Evolutionary conservation across 345 rosid species (phyloP).

Genomic region (Corchorus olitorius): DNA sequence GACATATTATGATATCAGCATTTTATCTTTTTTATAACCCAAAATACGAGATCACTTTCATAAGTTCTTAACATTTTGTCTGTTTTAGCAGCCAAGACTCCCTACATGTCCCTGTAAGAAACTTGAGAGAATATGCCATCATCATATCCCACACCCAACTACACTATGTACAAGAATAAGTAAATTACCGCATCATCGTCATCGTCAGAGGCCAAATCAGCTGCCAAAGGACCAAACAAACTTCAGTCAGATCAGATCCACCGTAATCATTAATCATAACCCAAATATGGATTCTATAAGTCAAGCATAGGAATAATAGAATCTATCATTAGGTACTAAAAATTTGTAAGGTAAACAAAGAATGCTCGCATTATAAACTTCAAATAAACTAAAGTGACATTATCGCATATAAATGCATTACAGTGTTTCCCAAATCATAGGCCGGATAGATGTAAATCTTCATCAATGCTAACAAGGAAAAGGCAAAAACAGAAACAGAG

Average conservation of each 20-base stretch:
- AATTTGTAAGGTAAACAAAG: background rate
- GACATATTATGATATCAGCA: background rate
- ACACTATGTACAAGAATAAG: background rate
- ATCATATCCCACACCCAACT: background rate
- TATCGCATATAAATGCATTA: background rate
- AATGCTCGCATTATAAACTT: background rate
- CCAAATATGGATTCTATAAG: background rate
- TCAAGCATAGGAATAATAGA: background rate
- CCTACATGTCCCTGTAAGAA: background rate
- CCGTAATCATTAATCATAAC: background rate
- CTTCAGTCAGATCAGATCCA: conserved; percentile 29
- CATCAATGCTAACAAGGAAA: background rate
- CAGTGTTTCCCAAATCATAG: background rate
- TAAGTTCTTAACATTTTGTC: background rate
- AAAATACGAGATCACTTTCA: background rate
- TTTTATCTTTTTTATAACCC: background rate
- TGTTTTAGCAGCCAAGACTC: background rate
- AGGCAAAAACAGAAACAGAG: background rate
- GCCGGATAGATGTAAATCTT: background rate
- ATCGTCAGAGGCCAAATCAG: conserved; percentile 66
- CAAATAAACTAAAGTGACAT: background rate
- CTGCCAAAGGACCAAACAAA: conserved; percentile 45
- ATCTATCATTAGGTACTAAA: background rate
- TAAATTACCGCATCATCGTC: conserved; percentile 52
- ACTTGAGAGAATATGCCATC: background rate